Evolutionary conservation across 2,329 filamentous ascomycete species (phyloP), one percentile per base, ranked within the genome.

Genomic region (Xylariaceae sp.): DNA sequence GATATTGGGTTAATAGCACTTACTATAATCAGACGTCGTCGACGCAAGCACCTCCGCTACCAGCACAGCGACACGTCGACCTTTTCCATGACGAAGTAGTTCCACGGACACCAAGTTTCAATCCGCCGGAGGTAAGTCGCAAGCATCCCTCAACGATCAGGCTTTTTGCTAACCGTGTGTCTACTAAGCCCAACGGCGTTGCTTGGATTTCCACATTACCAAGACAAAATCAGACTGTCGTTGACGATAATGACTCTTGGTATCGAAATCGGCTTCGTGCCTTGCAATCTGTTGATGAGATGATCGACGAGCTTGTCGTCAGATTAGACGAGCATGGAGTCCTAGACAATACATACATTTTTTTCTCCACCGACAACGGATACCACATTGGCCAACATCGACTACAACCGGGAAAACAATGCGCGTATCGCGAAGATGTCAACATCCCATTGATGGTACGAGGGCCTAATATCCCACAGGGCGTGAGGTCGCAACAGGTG

Each of bases 101-200:
- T 0, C 86, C 86, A 0, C 72, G 86, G 10, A 82, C 76, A 1
- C 70, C 74, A 0, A 80, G 82, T 62, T 89, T 88, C 68, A 89
- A 89, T 60, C 84, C 86, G 0, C 75, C 80, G 5, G 71, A 47
- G 13, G 50, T 41, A 33, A 48, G 39, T 4, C 5, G 4, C 34
- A 14, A 38, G 13, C 9, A 13, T 38, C 10, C 3, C 10, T 38
- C 34, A 16, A 38, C 4, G 34, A 16, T 7, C 34, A 38, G 13
- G 4, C 13, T 38, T 9, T 13, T 38, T 16, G 34, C 34, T 38
- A 16, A 38, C 16, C 34, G 4, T 5, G 3, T 5, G 16, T 38
- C 5, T 19, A 40, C 14, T 17, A 22, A 73, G n/a, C 45, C 54
- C 14, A 51, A 47, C n/a, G 56, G 56, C 2, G 77, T 73, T 10